A percentile compares a stretch with the other conserved stretches of the same genome.
Evolutionary conservation across 2,329 filamentous ascomycete genomes (phyloP).

Genomic region (Fusarium duplospermum): DNA sequence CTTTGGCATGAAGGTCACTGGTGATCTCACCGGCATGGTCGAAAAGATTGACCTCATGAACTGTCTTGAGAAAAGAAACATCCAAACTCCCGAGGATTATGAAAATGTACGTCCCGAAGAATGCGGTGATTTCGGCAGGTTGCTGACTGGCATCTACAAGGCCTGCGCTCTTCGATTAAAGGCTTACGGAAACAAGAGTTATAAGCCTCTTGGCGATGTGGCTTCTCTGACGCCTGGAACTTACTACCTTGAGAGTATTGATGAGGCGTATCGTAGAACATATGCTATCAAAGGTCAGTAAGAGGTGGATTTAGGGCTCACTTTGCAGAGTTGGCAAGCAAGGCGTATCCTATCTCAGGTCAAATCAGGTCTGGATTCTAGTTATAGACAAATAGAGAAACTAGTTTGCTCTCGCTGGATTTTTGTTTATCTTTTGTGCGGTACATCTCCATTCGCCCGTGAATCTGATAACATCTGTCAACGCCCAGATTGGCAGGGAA

Average conservation of each 20-base stretch:
- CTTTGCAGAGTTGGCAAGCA: background rate
- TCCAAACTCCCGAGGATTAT: background rate
- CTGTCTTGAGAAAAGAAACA: background rate
- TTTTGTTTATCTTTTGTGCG: background rate
- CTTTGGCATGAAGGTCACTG: background rate
- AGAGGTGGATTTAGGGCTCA: background rate
- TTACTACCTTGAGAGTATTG: background rate
- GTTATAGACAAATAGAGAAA: background rate
- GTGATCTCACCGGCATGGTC: background rate
- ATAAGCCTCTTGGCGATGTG: background rate
- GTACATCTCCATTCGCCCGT: too few species aligned
- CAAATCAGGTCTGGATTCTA: background rate
- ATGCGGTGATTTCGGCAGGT: background rate
- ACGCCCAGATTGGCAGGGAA: background rate
- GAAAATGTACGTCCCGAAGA: background rate
- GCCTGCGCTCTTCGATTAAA: background rate
- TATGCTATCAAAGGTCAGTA: background rate
- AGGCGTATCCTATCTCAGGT: background rate
- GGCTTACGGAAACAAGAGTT: background rate
- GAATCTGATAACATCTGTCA: background rate
- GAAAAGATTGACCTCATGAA: background rate
- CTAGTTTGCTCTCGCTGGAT: background rate
- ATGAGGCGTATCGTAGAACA: background rate
- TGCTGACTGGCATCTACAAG: background rate
- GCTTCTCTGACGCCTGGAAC: background rate